These are phyloP conservation scores for Apiospora koreana DNA, from an alignment of 2,329 filamentous ascomycete genomes.

Conservation along the genomic window DNA sequence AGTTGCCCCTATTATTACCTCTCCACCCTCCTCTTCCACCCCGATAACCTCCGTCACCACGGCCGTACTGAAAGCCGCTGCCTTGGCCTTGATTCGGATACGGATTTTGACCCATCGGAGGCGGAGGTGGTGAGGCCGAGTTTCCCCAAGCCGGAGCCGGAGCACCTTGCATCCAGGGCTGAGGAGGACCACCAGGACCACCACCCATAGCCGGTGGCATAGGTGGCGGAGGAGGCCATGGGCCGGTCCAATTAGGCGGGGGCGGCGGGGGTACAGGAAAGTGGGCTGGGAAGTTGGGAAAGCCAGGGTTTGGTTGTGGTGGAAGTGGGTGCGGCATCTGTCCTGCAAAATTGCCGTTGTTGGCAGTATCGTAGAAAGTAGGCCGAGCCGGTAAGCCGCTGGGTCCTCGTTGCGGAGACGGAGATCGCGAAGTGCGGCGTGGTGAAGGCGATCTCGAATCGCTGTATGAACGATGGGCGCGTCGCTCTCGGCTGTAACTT, in stretches of 20 bases:
- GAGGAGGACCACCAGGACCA: neutral
- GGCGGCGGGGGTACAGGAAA: constrained; percentile 14
- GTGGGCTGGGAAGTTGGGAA: neutral
- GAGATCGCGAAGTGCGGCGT: constrained; percentile 21
- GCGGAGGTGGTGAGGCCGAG: constrained; percentile 12
- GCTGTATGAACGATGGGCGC: constrained; percentile 29
- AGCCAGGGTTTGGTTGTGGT: neutral
- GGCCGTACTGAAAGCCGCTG: constrained; percentile 3
- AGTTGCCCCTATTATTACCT: constrained; percentile 14
- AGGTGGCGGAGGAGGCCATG: constrained; percentile 17
- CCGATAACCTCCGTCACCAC: constrained; percentile 2
- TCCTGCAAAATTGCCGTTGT: neutral
- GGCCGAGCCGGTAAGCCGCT: constrained; percentile 8
- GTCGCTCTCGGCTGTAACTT: constrained; percentile 25
- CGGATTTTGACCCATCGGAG: constrained; percentile 11
- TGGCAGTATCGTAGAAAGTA: neutral
- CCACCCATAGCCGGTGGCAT: neutral
- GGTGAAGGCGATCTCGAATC: constrained; percentile 32
- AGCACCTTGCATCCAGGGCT: constrained; percentile 14
- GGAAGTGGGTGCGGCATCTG: neutral
- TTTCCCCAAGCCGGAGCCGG: constrained; percentile 3
- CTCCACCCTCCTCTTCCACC: constrained; percentile 14
- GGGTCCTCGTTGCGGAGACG: constrained; percentile 17
- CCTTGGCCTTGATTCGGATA: constrained; percentile 5
- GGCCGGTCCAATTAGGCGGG: constrained; percentile 17